Evolutionary conservation across 345 rosid species (phyloP).

Genomic region (Lumnitzera racemosa): DNA sequence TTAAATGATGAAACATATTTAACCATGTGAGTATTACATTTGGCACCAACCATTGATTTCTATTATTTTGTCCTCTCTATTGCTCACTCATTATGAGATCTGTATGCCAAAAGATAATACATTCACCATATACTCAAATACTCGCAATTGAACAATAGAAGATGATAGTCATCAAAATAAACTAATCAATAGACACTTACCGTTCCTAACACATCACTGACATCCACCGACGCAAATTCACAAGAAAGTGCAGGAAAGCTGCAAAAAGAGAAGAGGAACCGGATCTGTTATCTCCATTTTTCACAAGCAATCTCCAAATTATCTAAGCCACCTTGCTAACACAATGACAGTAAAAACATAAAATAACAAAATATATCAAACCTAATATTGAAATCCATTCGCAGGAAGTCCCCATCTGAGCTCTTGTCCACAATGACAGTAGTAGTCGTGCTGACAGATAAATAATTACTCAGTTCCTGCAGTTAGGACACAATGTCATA

Average conservation of each 20-base stretch:
- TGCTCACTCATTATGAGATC: no score
- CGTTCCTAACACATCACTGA: slow-evolving; percentile 95
- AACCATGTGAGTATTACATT: not conserved
- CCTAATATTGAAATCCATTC: slow-evolving; percentile 93
- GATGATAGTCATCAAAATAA: slow-evolving; percentile 10
- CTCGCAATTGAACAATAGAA: not conserved
- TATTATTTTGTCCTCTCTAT: no score
- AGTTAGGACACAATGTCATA: slow-evolving; percentile 2
- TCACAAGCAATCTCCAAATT: not conserved
- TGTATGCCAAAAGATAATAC: no score
- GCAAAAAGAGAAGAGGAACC: slow-evolving; percentile 14
- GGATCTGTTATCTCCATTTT: not conserved
- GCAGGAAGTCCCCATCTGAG: slow-evolving; percentile 84
- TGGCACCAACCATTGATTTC: no score
- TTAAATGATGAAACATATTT: not conserved
- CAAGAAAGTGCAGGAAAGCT: slow-evolving; percentile 98
- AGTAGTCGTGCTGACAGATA: slow-evolving; percentile 71
- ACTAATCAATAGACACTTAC: slow-evolving; percentile 48
- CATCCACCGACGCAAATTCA: slow-evolving; percentile 93
- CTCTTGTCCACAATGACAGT: slow-evolving; percentile 86
- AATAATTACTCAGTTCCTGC: slow-evolving; percentile 83
- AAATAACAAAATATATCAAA: slow-evolving; percentile 11
- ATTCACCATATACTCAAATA: no score
- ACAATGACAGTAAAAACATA: not conserved
- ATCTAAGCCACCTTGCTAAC: no score